Percentiles rank a stretch among this genome's conserved stretches.
phyloP scores from a whole-genome alignment of 23 red algal genomes.

The Chondrus crispus region DNA sequence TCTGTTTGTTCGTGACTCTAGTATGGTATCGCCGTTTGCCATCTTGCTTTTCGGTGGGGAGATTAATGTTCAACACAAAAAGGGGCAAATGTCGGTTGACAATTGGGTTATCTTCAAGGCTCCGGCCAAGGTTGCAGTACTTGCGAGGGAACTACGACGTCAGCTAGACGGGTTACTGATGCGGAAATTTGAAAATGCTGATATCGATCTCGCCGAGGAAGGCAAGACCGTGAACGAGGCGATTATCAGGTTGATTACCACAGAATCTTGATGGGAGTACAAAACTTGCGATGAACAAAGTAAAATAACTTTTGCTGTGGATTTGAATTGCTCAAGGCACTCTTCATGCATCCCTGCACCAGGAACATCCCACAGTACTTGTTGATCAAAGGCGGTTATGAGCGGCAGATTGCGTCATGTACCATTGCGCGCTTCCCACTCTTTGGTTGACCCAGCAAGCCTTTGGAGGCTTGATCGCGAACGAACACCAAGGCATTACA shows the following conservation, averaged over 20 bases:
- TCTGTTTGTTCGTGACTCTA: slow-evolving; percentile 58
- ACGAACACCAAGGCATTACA: no score
- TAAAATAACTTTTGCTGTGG: neutral
- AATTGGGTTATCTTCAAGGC: slow-evolving; percentile 74
- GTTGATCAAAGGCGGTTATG: no score
- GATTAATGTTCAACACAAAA: slow-evolving; percentile 65
- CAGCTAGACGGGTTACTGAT: slow-evolving; percentile 55
- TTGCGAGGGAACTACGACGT: slow-evolving; percentile 65
- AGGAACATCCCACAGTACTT: no score
- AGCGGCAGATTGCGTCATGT: no score
- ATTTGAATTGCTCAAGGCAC: neutral
- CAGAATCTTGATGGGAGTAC: neutral
- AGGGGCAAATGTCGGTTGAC: slow-evolving; percentile 75
- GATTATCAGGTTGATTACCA: slow-evolving; percentile 53
- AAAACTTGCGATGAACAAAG: neutral
- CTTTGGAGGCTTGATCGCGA: no score
- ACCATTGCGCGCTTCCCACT: no score
- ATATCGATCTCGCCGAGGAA: slow-evolving; percentile 33
- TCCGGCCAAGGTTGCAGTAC: slow-evolving; percentile 60
- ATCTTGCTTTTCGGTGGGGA: slow-evolving; percentile 85
- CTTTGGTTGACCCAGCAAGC: no score
- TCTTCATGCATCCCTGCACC: neutral
- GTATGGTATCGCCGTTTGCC: slow-evolving; percentile 73
- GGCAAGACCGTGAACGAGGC: slow-evolving; percentile 41
- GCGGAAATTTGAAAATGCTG: slow-evolving; percentile 59